Percentiles rank a stretch among this genome's conserved stretches.
These are phyloP conservation scores for Scutellaria minor DNA, from an alignment of 257 asterid species.

Conservation along the genomic window DNA sequence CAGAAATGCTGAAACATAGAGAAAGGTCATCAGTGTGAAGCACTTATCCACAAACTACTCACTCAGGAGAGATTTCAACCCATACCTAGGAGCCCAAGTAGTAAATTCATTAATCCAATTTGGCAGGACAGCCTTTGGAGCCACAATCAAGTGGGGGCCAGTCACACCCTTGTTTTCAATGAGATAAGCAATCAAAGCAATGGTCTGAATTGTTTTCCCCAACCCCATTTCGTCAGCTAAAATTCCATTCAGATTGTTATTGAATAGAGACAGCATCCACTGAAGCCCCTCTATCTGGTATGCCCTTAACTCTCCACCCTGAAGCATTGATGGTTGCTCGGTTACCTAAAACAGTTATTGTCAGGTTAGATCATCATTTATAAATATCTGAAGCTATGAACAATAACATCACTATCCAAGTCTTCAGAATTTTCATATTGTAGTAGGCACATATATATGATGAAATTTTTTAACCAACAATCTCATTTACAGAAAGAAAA, in stretches of 20 bases:
- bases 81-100: constrained; percentile 93
- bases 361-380: constrained; percentile 34
- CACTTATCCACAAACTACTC: constrained; percentile 35
- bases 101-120: constrained; percentile 91
- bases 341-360: constrained; percentile 63
- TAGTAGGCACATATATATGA: background rate
- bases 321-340: constrained; percentile 98
- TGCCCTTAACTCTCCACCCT: constrained; percentile 93
- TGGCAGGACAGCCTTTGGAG: constrained; percentile 99
- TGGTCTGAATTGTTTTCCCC: constrained; percentile 97
- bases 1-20: constrained; percentile 66
- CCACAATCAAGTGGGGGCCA: constrained; percentile 99
- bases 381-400: constrained; percentile 14
- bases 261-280: constrained; percentile 97
- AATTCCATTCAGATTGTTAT: constrained; percentile 95
- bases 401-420: constrained; percentile 12
- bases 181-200: constrained; percentile 90
- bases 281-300: constrained; percentile 99
- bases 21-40: constrained; percentile 41
- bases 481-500: constrained; percentile 11
- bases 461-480: background rate
- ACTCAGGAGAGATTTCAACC: constrained; percentile 15
- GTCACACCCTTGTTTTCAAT: constrained; percentile 88
- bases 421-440: background rate
- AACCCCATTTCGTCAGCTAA: constrained; percentile 99